Base-by-base conservation (phyloP, 306 rosid genomes). In the Lathyrus oleraceus region DNA sequence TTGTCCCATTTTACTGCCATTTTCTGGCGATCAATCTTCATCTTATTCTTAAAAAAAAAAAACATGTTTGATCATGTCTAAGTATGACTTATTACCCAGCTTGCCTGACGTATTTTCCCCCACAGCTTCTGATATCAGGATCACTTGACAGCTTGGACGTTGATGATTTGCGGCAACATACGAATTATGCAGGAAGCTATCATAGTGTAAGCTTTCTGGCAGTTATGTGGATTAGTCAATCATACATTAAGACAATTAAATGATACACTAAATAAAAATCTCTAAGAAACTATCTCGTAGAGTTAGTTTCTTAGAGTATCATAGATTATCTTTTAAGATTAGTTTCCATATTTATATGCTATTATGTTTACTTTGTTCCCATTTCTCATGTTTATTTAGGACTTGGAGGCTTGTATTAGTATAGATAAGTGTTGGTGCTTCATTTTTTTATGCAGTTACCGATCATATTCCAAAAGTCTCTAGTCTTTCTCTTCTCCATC, bases 61-160 rank as follows among this genome's bases (percentile, higher is more conserved):
- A 48, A 14, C 66, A 47, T 70, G 17, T 74, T 32, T 61, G 28
- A 43, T 14, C 17, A 2, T 47, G 27, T 36, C 38, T 43, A 38
- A 10, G 48, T 73, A 64, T 68, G 61, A 63, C 69, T 63, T 52
- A 32, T 16, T 47, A 48, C 61, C 76, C 67, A 65, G 65, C 68
- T 48, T 67, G 40, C 73, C 73, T 76, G 71, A 76, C 78, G 49
- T 32, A 32, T 44, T 27, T 65, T 65, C 69, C 72, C 79, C 81
- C 61, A 66, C 88, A 94, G 98, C 97, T 94, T 80, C 82, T 94
- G 80, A 94, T 94, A 80, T 88, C 98, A 75, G 98, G 98, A 72
- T 94, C 98, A 77, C 95, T 90, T 51, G 96, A 91, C 70, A 87
- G 97, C 91, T 85, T 94, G 87, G 98, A 94, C 85, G 85, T 94